Evolutionary conservation across 2,329 filamentous ascomycete species (phyloP).

Genomic region (Talaromyces sp.): DNA sequence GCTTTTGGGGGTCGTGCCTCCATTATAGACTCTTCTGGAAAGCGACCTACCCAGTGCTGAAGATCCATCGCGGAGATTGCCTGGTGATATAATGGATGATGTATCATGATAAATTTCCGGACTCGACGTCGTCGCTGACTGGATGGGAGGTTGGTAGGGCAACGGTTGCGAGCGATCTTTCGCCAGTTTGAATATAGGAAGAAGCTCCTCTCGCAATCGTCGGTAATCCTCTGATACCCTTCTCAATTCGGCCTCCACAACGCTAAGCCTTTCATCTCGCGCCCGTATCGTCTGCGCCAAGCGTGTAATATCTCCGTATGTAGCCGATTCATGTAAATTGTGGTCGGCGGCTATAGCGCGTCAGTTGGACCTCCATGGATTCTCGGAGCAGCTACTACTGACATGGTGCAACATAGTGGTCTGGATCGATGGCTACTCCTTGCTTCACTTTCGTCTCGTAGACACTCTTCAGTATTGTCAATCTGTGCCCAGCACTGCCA

Average conservation of each 20-base stretch:
- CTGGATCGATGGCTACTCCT: slow-evolving; percentile 82
- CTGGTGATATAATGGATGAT: slow-evolving; percentile 7
- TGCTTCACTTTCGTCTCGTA: slow-evolving; percentile 96
- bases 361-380: slow-evolving; percentile 6
- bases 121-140: slow-evolving; percentile 41
- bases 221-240: slow-evolving; percentile 84
- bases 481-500: slow-evolving; percentile 82
- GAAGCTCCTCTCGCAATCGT: slow-evolving; percentile 81
- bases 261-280: slow-evolving; percentile 82
- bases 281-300: slow-evolving; percentile 85
- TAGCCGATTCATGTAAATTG: slow-evolving; percentile 81
- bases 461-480: slow-evolving; percentile 92
- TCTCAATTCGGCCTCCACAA: slow-evolving; percentile 77
- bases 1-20: slow-evolving; percentile 69
- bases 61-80: slow-evolving; percentile 24
- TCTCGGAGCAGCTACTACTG: slow-evolving; percentile 39
- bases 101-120: slow-evolving; percentile 15
- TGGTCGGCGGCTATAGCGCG: slow-evolving; percentile 73
- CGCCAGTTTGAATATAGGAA: slow-evolving; percentile 82
- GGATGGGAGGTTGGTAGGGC: slow-evolving; percentile 51
- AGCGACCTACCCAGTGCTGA: slow-evolving; percentile 64
- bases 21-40: slow-evolving; percentile 67
- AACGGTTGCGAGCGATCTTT: slow-evolving; percentile 91
- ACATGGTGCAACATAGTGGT: slow-evolving; percentile 93
- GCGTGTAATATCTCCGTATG: slow-evolving; percentile 86